Conservation (phyloP, 1,139 yeast genomes). For the Debaryomycetaceae sp. region DNA sequence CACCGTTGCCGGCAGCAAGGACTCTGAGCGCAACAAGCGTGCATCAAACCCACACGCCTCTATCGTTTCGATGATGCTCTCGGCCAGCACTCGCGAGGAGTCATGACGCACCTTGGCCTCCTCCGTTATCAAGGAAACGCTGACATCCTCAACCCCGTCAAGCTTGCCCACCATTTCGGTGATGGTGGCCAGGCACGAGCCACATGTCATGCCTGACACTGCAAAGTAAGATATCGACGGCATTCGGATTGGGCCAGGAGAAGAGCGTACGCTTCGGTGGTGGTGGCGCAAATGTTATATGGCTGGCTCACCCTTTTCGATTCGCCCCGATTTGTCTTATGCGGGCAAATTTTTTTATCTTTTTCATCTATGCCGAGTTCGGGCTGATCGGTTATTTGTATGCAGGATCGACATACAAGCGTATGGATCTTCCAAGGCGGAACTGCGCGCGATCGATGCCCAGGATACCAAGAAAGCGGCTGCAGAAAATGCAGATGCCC, state of each 20-base stretch:
- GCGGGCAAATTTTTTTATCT: too few species aligned
- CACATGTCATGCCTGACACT: constrained; percentile 38
- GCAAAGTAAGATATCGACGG: constrained; percentile 8
- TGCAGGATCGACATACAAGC: too few species aligned
- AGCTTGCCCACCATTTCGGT: constrained; percentile 19
- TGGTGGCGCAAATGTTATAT: too few species aligned
- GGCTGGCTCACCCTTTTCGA: too few species aligned
- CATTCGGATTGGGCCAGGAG: too few species aligned
- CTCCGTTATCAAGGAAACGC: constrained; percentile 35
- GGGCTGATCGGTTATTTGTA: constrained; percentile 3
- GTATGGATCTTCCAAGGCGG: too few species aligned
- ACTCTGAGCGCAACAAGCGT: constrained; percentile 10
- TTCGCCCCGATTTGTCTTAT: too few species aligned
- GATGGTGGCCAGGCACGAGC: constrained; percentile 30
- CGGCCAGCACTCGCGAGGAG: constrained; percentile 2
- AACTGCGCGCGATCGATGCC: too few species aligned
- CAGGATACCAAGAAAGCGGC: too few species aligned
- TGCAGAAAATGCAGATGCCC: too few species aligned
- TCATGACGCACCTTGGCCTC: constrained; percentile 27
- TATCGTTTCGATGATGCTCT: constrained; percentile 12
- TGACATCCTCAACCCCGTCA: constrained; percentile 22
- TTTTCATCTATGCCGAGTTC: constrained; percentile 10
- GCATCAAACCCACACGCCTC: constrained; percentile 42
- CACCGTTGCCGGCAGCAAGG: constrained; percentile 4
- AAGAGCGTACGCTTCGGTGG: too few species aligned